These are phyloP conservation scores for Plasmodium relictum DNA, from an alignment of 169 alveolate genomes.

Conservation along the genomic window DNA sequence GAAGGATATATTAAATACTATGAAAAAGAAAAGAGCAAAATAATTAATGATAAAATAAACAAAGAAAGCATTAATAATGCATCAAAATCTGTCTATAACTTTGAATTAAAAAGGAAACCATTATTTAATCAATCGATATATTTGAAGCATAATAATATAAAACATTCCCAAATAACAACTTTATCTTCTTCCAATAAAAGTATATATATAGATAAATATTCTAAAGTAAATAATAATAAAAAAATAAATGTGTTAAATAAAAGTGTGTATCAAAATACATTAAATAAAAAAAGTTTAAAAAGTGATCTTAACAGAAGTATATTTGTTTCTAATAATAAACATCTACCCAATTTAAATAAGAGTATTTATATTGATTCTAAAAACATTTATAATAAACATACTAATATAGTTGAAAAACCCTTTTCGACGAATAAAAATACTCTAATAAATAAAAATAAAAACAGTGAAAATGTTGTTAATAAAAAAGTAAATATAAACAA, in stretches of 20 bases:
- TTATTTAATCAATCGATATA: slow-evolving; percentile 35
- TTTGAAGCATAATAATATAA: slow-evolving; percentile 22
- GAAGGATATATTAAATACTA: slow-evolving; percentile 64
- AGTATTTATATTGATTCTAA: slow-evolving; percentile 44
- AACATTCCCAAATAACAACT: not conserved
- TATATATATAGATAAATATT: slow-evolving; percentile 8
- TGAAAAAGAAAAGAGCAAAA: slow-evolving; percentile 43
- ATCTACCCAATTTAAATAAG: slow-evolving; percentile 16
- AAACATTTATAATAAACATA: slow-evolving; percentile 8
- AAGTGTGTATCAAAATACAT: slow-evolving; percentile 4
- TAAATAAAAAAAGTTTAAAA: slow-evolving; percentile 13
- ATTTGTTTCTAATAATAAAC: slow-evolving; percentile 2
- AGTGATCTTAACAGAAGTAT: slow-evolving; percentile 24
- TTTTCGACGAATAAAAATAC: slow-evolving; percentile 1
- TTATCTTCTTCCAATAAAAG: not conserved
- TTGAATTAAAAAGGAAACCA: slow-evolving; percentile 16
- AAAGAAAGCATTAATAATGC: not conserved
- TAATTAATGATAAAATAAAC: slow-evolving; percentile 6
- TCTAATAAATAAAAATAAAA: slow-evolving; percentile 29
- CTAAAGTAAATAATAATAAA: slow-evolving; percentile 14
- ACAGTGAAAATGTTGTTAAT: not conserved
- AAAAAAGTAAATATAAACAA: slow-evolving; percentile 17
- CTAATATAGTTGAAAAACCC: slow-evolving; percentile 8
- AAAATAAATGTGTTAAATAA: slow-evolving; percentile 11
- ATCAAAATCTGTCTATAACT: slow-evolving; percentile 10